Conservation (phyloP, 768 basidiomycete genomes). For the Psilocybe sp. region DNA sequence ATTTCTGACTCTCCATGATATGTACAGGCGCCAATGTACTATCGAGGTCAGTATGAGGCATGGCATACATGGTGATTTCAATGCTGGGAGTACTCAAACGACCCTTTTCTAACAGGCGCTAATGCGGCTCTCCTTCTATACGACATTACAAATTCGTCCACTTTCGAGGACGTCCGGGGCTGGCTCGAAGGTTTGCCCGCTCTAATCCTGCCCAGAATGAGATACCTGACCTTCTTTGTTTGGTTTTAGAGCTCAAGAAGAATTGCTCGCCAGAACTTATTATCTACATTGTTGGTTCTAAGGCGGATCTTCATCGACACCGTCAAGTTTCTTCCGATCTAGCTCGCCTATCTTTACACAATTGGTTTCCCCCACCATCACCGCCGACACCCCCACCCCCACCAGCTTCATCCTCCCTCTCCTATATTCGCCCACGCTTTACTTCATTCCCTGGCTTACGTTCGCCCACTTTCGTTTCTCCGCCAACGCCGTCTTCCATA, state of each 20-base stretch:
- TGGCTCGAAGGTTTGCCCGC: constrained; percentile 75
- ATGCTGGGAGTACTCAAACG: constrained; percentile 8
- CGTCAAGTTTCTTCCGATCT: constrained; percentile 80
- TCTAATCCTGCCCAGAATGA: constrained; percentile 22
- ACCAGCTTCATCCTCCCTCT: constrained; percentile 59
- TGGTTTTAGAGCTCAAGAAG: constrained; percentile 75
- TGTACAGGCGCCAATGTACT: constrained; percentile 89
- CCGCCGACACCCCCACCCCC: constrained; percentile 67
- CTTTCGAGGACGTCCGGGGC: constrained; percentile 87
- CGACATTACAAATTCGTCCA: constrained; percentile 87
- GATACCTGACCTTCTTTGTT: constrained; percentile 16
- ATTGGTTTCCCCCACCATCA: constrained; percentile 83
- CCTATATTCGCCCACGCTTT: constrained; percentile 77
- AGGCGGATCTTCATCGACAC: constrained; percentile 72
- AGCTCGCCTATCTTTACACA: constrained; percentile 78
- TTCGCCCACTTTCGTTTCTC: constrained; percentile 50
- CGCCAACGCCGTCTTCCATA: constrained; percentile 41
- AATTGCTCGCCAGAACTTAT: constrained; percentile 85
- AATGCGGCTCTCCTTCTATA: constrained; percentile 93
- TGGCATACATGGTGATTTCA: not conserved
- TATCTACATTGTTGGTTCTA: constrained; percentile 94
- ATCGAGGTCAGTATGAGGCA: constrained; percentile 52
- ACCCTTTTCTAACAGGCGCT: constrained; percentile 51
- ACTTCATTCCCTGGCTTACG: constrained; percentile 67
- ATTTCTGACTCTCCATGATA: constrained; percentile 13